Evolutionary conservation across 257 asterid species (phyloP).

Genomic region (Buddleja alternifolia): DNA sequence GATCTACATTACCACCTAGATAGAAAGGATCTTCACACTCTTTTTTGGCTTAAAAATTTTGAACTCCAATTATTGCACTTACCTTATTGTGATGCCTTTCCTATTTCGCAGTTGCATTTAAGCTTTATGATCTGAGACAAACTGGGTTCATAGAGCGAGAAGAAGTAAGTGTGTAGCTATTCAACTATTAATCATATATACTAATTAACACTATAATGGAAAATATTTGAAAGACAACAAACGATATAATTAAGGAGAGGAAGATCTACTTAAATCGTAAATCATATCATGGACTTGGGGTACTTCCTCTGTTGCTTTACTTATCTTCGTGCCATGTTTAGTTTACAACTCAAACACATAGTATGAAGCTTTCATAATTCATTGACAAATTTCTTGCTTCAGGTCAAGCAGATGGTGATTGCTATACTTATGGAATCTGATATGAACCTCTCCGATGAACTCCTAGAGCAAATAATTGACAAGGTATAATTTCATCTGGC

Average conservation of each 20-base stretch:
- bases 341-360: neutral
- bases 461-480: slow-evolving; percentile 50
- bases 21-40: slow-evolving; percentile 1
- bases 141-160: slow-evolving; percentile 65
- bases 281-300: neutral
- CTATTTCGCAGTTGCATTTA: slow-evolving; percentile 55
- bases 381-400: slow-evolving; percentile 20
- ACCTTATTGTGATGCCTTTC: slow-evolving; percentile 22
- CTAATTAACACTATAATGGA: neutral
- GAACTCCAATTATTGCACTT: slow-evolving; percentile 8
- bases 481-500: slow-evolving; percentile 30
- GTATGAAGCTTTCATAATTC: slow-evolving; percentile 1
- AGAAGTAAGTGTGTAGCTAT: slow-evolving; percentile 40
- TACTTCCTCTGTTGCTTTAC: slow-evolving; percentile 3
- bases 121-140: slow-evolving; percentile 60
- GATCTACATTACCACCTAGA: slow-evolving; percentile 17
- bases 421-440: slow-evolving; percentile 73
- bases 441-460: slow-evolving; percentile 57
- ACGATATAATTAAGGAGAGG: neutral
- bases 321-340: neutral
- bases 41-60: neutral
- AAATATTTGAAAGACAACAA: neutral
- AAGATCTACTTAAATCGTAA: neutral
- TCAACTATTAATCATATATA: neutral
- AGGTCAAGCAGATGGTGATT: slow-evolving; percentile 82